Evolutionary conservation across 768 basidiomycete species (phyloP).

Genomic region (Suillus ampliporus): DNA sequence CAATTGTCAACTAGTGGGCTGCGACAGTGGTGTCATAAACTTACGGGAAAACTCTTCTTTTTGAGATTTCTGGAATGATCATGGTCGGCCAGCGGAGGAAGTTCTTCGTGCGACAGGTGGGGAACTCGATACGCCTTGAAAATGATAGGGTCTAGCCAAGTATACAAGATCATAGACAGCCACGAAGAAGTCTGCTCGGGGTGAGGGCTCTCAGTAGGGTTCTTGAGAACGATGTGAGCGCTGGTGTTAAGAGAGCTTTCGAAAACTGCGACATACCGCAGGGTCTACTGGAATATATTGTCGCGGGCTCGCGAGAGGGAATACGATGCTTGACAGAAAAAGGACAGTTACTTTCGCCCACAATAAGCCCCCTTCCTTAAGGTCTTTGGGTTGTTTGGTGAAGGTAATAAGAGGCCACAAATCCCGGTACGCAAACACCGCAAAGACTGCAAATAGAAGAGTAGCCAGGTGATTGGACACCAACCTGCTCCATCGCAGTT

Average conservation of each 20-base stretch:
- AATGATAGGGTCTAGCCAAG: slow-evolving; percentile 59
- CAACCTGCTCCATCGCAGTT: slow-evolving; percentile 35
- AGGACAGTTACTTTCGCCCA: slow-evolving; percentile 61
- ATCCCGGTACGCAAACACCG: slow-evolving; percentile 61
- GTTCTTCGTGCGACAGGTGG: slow-evolving; percentile 47
- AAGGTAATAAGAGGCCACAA: slow-evolving; percentile 65
- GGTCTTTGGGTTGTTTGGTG: slow-evolving; percentile 54
- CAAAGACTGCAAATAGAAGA: slow-evolving; percentile 52
- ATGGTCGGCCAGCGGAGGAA: slow-evolving; percentile 58
- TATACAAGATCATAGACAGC: slow-evolving; percentile 44
- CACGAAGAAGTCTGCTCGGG: slow-evolving; percentile 49
- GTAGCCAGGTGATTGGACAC: slow-evolving; percentile 48
- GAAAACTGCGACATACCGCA: slow-evolving; percentile 6
- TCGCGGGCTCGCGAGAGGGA: slow-evolving; percentile 62
- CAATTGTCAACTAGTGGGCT: neutral
- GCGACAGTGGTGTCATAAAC: slow-evolving; percentile 9
- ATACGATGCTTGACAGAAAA: slow-evolving; percentile 46
- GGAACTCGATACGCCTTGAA: slow-evolving; percentile 47
- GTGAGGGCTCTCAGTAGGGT: slow-evolving; percentile 32
- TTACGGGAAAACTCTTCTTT: slow-evolving; percentile 38
- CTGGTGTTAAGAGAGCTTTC: too few relatives aligned
- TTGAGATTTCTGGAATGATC: slow-evolving; percentile 42
- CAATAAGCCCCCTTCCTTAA: slow-evolving; percentile 49
- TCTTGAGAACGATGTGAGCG: slow-evolving; percentile 18
- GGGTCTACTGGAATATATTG: slow-evolving; percentile 64